Evolutionary conservation across 352 stramenopile species (phyloP).

Genomic region (Ophiocytium majus): DNA sequence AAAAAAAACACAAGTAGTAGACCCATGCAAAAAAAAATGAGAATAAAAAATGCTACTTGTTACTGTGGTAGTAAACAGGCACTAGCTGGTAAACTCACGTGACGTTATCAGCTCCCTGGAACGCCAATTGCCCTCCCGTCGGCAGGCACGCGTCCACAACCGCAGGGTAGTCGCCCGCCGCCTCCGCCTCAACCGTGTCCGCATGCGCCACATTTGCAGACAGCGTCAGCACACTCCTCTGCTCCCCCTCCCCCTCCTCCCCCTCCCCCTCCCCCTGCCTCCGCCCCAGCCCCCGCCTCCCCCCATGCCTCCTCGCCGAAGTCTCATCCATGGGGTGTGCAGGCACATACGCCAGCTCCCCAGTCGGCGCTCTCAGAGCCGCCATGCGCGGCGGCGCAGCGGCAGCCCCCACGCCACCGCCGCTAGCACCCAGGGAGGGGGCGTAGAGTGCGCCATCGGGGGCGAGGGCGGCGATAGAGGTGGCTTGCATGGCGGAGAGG

Average conservation of each 20-base stretch:
- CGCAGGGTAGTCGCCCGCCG: neutral
- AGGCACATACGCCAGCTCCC: neutral
- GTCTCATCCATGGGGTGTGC: neutral
- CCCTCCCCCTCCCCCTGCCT: neutral
- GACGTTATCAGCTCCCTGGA: neutral
- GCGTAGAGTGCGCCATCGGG: neutral
- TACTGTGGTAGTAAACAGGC: too few species aligned
- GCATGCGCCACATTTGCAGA: too few species aligned
- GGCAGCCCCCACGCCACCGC: neutral
- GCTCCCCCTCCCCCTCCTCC: neutral
- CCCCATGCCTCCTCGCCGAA: neutral
- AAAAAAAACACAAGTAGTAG: too few species aligned
- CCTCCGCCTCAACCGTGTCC: neutral
- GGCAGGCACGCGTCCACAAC: conserved; percentile 9
- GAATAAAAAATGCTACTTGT: too few species aligned
- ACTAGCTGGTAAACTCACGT: too few species aligned
- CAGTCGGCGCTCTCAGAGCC: neutral
- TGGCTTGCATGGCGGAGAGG: neutral
- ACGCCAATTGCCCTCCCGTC: neutral
- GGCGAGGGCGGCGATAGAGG: neutral
- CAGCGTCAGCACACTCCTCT: too few species aligned
- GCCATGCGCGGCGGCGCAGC: neutral
- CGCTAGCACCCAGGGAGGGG: neutral
- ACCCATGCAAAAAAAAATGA: too few species aligned
- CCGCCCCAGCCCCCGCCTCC: neutral